Evolutionary conservation across 441 rosid genomes (phyloP).

Genomic region (Croton setiger): DNA sequence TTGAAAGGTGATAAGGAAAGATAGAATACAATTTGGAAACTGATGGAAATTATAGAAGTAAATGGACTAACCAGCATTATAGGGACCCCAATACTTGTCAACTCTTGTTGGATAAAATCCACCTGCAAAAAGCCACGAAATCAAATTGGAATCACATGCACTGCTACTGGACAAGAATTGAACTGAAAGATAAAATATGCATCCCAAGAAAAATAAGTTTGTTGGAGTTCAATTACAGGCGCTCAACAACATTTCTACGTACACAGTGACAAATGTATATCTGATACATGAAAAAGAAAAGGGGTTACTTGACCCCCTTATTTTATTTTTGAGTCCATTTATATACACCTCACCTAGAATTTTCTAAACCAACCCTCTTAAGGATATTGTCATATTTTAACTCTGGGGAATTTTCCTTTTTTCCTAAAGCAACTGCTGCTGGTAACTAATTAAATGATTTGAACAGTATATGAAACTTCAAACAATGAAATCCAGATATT

Average conservation of each 20-base stretch:
- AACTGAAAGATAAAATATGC: neutral
- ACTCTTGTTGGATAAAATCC: conserved; percentile 56
- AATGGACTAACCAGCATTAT: conserved; percentile 47
- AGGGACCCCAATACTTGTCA: conserved; percentile 51
- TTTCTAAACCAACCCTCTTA: too few species aligned
- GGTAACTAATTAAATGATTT: neutral
- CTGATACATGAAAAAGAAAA: too few species aligned
- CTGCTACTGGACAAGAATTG: neutral
- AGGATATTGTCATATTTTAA: too few species aligned
- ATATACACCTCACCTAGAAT: too few species aligned
- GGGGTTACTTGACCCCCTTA: too few species aligned
- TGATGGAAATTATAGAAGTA: conserved; percentile 8
- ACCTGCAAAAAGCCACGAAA: conserved; percentile 41
- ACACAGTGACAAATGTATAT: too few species aligned
- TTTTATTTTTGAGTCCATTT: too few species aligned
- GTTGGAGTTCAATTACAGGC: conserved; percentile 6
- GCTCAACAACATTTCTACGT: neutral
- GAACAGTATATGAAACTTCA: neutral
- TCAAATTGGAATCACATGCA: conserved; percentile 15
- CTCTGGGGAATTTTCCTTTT: too few species aligned
- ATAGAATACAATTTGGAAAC: conserved; percentile 6
- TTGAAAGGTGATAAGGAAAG: neutral
- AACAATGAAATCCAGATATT: neutral
- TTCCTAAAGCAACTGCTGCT: too few species aligned
- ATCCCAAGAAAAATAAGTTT: neutral